Percentiles rank a stretch among this genome's conserved stretches.
phyloP scores from a whole-genome alignment of 768 basidiomycete genomes.

The Tulasnella sp. region DNA sequence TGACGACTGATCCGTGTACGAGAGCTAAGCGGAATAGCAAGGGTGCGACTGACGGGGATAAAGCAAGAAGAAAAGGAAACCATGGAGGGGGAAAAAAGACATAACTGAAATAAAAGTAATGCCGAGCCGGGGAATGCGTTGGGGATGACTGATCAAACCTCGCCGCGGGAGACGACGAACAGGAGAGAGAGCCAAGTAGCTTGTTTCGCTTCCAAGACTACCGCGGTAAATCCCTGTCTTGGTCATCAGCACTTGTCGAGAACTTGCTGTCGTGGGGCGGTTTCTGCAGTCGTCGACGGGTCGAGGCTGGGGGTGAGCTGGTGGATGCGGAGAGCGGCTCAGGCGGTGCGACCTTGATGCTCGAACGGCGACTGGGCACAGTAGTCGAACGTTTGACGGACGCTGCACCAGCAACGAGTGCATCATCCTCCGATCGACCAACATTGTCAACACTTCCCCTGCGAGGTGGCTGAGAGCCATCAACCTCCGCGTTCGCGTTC shows the following conservation, averaged over 20 bases:
- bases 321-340: neutral
- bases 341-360: neutral
- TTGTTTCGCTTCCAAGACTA: neutral
- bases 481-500: neutral
- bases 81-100: neutral
- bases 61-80: neutral
- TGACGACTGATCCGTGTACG: neutral
- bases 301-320: neutral
- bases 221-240: neutral
- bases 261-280: constrained; percentile 3
- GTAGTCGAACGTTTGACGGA: constrained; percentile 16
- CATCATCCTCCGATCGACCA: neutral
- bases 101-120: neutral
- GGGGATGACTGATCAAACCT: neutral
- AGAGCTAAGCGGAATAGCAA: neutral
- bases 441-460: neutral
- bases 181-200: neutral
- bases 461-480: neutral
- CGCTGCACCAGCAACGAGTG: constrained; percentile 4
- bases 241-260: neutral
- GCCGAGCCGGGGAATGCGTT: neutral
- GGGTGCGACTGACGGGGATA: neutral
- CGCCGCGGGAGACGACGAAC: neutral
- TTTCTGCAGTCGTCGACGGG: neutral
- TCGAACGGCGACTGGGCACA: constrained; percentile 2